A percentile compares a stretch with the other conserved stretches of the same genome.
These are phyloP conservation scores for Aurantiochytrium sp. DNA, from an alignment of 108 stramenopile genomes.

Conservation along the genomic window DNA sequence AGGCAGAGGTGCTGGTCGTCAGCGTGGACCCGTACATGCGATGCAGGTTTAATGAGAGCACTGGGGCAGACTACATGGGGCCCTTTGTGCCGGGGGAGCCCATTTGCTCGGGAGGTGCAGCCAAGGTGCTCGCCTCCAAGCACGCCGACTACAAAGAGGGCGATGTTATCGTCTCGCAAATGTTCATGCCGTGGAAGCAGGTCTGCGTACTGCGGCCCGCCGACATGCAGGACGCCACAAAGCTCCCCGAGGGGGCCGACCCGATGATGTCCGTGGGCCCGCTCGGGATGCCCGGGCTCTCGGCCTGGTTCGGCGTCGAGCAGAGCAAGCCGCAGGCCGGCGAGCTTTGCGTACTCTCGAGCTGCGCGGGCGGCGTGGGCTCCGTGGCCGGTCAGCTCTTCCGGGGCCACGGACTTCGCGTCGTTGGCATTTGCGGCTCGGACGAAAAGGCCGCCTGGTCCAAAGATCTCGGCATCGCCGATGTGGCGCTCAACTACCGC, in stretches of 20 bases:
- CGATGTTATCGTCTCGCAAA: background rate
- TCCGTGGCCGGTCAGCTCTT: slow-evolving; percentile 1
- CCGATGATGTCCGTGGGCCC: background rate
- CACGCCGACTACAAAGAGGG: background rate
- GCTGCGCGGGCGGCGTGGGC: slow-evolving; percentile 17
- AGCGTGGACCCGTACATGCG: slow-evolving; percentile 33
- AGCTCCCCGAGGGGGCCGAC: background rate
- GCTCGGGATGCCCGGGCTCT: slow-evolving; percentile 13
- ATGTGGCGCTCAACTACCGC: background rate
- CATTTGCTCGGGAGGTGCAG: background rate
- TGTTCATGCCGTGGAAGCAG: slow-evolving; percentile 15
- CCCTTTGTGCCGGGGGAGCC: background rate
- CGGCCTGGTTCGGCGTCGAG: background rate
- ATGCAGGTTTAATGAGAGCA: slow-evolving; percentile 22
- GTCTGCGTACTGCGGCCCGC: background rate
- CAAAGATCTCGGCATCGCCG: background rate
- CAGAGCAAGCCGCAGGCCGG: background rate
- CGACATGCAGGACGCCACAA: background rate
- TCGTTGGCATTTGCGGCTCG: slow-evolving; percentile 5
- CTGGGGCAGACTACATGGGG: slow-evolving; percentile 14
- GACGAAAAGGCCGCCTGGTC: background rate
- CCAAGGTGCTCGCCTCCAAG: background rate
- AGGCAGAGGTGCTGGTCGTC: background rate
- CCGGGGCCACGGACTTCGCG: background rate
- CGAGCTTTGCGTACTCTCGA: background rate